Evolutionary conservation across 179 eudicot species (phyloP).

Genomic region (Corrigiola litoralis): DNA sequence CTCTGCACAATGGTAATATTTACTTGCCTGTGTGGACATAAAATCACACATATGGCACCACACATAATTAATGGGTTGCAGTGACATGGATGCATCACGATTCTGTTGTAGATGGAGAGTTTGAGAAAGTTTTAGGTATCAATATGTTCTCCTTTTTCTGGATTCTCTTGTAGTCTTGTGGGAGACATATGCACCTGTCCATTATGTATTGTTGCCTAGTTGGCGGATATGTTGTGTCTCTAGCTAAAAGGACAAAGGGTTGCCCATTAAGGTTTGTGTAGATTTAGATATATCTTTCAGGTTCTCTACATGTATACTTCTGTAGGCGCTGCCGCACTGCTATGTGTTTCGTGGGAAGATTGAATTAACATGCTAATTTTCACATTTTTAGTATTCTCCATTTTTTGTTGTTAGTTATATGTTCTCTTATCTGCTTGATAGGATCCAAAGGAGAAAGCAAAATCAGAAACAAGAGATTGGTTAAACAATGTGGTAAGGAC

Average conservation of each 20-base stretch:
- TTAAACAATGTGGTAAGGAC: conserved; percentile 84
- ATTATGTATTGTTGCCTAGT: background rate
- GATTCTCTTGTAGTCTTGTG: background rate
- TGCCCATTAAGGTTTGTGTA: background rate
- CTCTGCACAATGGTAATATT: too few species aligned
- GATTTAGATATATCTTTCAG: too few species aligned
- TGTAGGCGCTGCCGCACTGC: too few species aligned
- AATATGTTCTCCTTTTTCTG: background rate
- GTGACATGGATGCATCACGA: background rate
- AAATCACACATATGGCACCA: background rate
- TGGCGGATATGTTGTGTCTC: background rate
- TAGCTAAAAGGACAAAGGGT: background rate
- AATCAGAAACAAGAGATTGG: conserved; percentile 99
- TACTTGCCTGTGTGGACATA: background rate
- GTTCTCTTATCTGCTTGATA: conserved; percentile 24
- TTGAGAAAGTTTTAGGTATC: background rate
- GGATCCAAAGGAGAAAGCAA: conserved; percentile 99
- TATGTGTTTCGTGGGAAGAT: too few species aligned
- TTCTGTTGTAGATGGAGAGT: background rate
- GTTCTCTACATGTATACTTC: too few species aligned
- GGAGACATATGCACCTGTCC: too few species aligned
- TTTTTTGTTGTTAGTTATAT: conserved; percentile 8
- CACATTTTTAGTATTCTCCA: background rate
- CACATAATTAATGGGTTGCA: background rate
- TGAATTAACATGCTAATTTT: background rate